A percentile compares a stretch with the other conserved stretches of the same genome.
These are phyloP conservation scores for Vitis rupestris DNA, from an alignment of 164 flowering plant species.

Conservation along the genomic window DNA sequence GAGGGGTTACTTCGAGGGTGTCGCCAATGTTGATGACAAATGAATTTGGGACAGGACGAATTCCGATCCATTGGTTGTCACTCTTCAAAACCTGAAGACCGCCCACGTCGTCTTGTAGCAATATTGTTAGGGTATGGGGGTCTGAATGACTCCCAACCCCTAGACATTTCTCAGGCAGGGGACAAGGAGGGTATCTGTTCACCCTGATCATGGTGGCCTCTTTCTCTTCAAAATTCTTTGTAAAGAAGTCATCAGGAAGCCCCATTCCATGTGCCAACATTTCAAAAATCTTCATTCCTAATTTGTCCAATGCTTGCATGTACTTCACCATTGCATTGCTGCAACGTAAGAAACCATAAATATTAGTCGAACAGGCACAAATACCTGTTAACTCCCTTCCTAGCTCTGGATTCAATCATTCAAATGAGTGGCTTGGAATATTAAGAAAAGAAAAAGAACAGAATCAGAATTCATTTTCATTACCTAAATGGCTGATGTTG, in stretches of 20 bases:
- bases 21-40: conserved; percentile 35
- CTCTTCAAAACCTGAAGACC: conserved; percentile 31
- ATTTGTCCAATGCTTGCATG: conserved; percentile 25
- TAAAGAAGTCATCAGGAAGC: conserved; percentile 27
- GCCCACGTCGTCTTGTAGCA: conserved; percentile 34
- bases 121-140: conserved; percentile 34
- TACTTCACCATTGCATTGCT: conserved; percentile 30
- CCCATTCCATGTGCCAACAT: conserved; percentile 38
- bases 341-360: not conserved
- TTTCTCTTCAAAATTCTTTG: conserved; percentile 29
- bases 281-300: conserved; percentile 30
- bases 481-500: conserved; percentile 27
- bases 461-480: not conserved
- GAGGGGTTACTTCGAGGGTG: conserved; percentile 20
- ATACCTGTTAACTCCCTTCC: too few species aligned
- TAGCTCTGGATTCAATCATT: too few species aligned
- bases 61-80: conserved; percentile 28
- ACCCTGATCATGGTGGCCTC: conserved; percentile 31
- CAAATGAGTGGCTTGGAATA: too few species aligned
- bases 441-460: not conserved
- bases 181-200: conserved; percentile 36
- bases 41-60: conserved; percentile 30
- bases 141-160: conserved; percentile 41
- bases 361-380: not conserved
- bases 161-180: conserved; percentile 34